These are phyloP conservation scores for Penicillium sp. DNA, from an alignment of 2,329 filamentous ascomycete genomes.

Conservation along the genomic window DNA sequence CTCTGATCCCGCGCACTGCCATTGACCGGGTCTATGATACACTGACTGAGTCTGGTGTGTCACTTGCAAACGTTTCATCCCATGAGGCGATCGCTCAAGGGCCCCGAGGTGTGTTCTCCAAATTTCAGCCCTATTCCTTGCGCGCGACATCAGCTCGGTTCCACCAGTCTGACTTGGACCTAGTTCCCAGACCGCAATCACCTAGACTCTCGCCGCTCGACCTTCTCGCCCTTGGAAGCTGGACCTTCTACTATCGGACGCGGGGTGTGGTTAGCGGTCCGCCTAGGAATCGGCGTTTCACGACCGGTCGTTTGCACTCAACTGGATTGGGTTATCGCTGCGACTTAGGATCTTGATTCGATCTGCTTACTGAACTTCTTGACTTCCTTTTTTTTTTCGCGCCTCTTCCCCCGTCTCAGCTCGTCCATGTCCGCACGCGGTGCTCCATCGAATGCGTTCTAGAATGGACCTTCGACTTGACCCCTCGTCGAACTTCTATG, in stretches of 20 bases:
- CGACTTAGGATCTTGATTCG: slow-evolving; percentile 17
- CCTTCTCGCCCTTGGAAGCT: slow-evolving; percentile 17
- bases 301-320: slow-evolving; percentile 21
- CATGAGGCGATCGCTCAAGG: slow-evolving; percentile 27
- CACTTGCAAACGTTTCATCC: slow-evolving; percentile 27
- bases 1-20: slow-evolving; percentile 9
- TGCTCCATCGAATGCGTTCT: slow-evolving; percentile 25
- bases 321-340: slow-evolving; percentile 26
- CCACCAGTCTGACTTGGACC: slow-evolving; percentile 19
- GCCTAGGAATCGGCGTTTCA: slow-evolving; percentile 22
- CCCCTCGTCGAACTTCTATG: slow-evolving; percentile 44
- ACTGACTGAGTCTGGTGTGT: slow-evolving; percentile 25
- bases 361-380: slow-evolving; percentile 11
- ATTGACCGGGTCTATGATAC: slow-evolving; percentile 27
- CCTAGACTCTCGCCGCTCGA: slow-evolving; percentile 3
- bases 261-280: slow-evolving; percentile 14
- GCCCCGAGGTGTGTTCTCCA: slow-evolving; percentile 11
- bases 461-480: slow-evolving; percentile 47
- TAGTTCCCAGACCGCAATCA: slow-evolving; percentile 18
- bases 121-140: slow-evolving; percentile 21
- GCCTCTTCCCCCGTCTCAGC: slow-evolving; percentile 7
- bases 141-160: neutral
- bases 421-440: slow-evolving; percentile 9
- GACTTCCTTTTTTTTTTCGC: slow-evolving; percentile 7
- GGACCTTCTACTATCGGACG: slow-evolving; percentile 18